Conservation (phyloP, 2,329 filamentous ascomycete species). For the Phoma sp. region DNA sequence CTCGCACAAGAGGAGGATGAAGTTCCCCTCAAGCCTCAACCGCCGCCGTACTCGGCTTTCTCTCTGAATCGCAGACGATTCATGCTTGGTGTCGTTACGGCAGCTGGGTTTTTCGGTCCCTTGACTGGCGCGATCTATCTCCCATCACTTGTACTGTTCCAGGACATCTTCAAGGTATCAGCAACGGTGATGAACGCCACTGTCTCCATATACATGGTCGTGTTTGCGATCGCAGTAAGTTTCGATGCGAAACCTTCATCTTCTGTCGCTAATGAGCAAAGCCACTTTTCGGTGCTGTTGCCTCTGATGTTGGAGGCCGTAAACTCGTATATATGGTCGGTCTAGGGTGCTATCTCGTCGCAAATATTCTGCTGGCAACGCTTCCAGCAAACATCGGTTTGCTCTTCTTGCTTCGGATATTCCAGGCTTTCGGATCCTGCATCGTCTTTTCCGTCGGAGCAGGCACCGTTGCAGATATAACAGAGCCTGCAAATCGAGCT, state of each 20-base stretch:
- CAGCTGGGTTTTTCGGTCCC: slow-evolving; percentile 53
- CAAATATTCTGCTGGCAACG: slow-evolving; percentile 49
- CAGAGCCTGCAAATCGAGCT: slow-evolving; percentile 49
- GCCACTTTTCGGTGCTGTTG: slow-evolving; percentile 52
- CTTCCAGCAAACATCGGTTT: slow-evolving; percentile 49
- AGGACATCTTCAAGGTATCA: slow-evolving; percentile 46
- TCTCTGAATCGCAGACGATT: slow-evolving; percentile 44
- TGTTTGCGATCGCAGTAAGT: slow-evolving; percentile 50
- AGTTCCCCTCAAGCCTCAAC: slow-evolving; percentile 7
- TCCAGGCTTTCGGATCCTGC: slow-evolving; percentile 53
- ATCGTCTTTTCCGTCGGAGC: slow-evolving; percentile 53
- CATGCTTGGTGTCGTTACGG: slow-evolving; percentile 49
- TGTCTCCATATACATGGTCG: slow-evolving; percentile 54
- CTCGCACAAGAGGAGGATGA: slow-evolving; percentile 10
- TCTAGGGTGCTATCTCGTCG: slow-evolving; percentile 48
- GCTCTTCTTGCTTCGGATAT: slow-evolving; percentile 49
- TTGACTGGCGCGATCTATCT: slow-evolving; percentile 55
- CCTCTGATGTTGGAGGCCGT: slow-evolving; percentile 50
- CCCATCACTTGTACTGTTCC: slow-evolving; percentile 49
- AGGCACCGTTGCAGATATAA: slow-evolving; percentile 53
- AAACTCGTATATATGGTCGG: slow-evolving; percentile 52
- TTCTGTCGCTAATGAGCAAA: slow-evolving; percentile 16
- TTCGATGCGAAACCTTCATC: not conserved
- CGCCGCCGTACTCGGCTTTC: slow-evolving; percentile 48
- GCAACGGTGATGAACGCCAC: slow-evolving; percentile 51